phyloP scores from a whole-genome alignment of 345 rosid genomes.

The Eucalyptus tenuipes region DNA sequence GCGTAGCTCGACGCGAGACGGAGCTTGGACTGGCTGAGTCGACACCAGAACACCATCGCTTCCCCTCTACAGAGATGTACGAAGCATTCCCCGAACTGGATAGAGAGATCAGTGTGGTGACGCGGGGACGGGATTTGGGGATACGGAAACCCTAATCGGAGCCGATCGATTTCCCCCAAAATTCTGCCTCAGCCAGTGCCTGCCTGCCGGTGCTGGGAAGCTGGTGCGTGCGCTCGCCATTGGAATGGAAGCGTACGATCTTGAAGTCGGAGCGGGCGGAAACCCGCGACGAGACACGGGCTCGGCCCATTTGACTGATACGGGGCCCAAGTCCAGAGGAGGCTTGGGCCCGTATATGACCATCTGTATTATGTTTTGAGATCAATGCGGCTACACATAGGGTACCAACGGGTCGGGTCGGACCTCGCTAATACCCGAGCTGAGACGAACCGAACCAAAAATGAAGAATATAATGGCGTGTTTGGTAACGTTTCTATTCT shows the following conservation, averaged over 20 bases:
- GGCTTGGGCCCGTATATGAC: background rate
- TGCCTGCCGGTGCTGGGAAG: background rate
- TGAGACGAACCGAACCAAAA: background rate
- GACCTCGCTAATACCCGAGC: background rate
- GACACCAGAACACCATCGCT: constrained; percentile 24
- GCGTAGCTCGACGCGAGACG: constrained; percentile 5
- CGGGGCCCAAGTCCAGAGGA: background rate
- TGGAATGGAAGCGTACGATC: background rate
- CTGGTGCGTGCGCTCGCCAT: background rate
- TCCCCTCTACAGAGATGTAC: background rate
- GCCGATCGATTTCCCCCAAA: background rate
- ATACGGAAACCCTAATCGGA: background rate
- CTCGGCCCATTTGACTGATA: background rate
- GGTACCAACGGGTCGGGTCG: background rate
- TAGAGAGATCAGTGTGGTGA: background rate
- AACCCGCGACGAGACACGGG: background rate
- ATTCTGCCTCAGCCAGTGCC: background rate
- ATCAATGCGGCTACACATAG: background rate
- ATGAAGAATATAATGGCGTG: too few species aligned
- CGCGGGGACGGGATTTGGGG: background rate
- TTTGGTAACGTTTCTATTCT: too few species aligned
- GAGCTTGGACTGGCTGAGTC: constrained; percentile 23
- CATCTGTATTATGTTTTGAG: background rate
- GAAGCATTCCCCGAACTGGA: background rate
- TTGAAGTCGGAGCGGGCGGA: background rate